Percentiles rank a stretch among this genome's conserved stretches.
Conservation (phyloP, 352 stramenopile species). For the Thalassiosira livingstoniorum region DNA sequence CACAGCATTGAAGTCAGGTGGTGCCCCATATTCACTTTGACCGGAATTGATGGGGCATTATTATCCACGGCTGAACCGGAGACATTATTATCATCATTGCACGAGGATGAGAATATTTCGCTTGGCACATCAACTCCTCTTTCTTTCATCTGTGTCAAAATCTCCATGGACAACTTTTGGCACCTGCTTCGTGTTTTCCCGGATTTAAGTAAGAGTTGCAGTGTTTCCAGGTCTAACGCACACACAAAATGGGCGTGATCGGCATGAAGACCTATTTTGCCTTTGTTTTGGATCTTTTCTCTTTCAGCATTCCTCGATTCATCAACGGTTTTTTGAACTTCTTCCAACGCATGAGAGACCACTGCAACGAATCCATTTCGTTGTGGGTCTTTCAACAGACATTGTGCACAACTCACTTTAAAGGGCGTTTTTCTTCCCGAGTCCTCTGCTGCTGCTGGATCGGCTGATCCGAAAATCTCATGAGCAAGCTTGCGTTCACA, state of each 20-base stretch:
- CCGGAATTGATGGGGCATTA: background rate
- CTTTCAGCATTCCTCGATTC: constrained; percentile 25
- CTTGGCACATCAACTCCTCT: constrained; percentile 25
- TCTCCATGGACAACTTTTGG: constrained; percentile 23
- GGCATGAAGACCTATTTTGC: constrained; percentile 25
- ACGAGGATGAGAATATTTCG: background rate
- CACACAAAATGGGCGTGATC: constrained; percentile 67
- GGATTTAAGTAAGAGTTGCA: constrained; percentile 17
- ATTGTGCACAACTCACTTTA: constrained; percentile 66
- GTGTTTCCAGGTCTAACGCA: constrained; percentile 26
- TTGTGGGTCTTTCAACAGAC: constrained; percentile 50
- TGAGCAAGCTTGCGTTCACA: constrained; percentile 42
- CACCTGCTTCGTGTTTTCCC: constrained; percentile 12
- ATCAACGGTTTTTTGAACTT: constrained; percentile 32
- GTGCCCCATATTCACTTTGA: constrained; percentile 58
- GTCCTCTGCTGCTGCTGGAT: constrained; percentile 5
- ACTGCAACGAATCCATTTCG: constrained; percentile 68
- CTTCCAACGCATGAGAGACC: constrained; percentile 25
- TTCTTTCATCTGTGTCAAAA: constrained; percentile 45
- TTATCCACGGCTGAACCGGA: background rate
- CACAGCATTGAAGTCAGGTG: constrained; percentile 59
- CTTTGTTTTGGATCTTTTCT: background rate
- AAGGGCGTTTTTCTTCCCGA: constrained; percentile 19
- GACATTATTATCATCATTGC: background rate
- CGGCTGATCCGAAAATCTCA: constrained; percentile 41